These are phyloP conservation scores for Vicia villosa DNA, from an alignment of 306 rosid genomes.

Conservation along the genomic window DNA sequence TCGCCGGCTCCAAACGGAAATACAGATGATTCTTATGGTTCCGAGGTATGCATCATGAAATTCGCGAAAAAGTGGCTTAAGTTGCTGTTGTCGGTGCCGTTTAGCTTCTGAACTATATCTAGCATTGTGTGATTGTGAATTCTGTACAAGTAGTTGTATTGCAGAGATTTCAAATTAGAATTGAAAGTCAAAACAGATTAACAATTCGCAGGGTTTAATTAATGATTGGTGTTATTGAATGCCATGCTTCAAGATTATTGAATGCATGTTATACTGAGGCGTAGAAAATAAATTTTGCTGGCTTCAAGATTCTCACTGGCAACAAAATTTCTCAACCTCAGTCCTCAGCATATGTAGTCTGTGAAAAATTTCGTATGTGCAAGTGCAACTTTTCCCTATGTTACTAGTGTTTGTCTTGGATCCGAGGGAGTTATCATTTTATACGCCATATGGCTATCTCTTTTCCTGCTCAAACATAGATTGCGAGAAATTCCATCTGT, in stretches of 20 bases:
- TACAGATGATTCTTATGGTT: slow-evolving; percentile 39
- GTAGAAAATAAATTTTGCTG: background rate
- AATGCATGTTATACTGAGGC: background rate
- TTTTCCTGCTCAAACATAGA: background rate
- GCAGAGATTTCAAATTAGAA: background rate
- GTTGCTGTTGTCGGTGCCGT: background rate
- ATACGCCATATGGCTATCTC: background rate
- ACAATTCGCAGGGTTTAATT: too few species aligned
- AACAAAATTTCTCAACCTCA: background rate
- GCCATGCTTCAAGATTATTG: too few species aligned
- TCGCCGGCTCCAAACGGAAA: slow-evolving; percentile 63
- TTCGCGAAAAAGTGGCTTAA: background rate
- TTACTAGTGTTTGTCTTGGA: background rate
- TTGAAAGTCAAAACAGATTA: background rate
- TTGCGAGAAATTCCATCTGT: background rate
- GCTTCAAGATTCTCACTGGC: background rate
- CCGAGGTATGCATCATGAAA: slow-evolving; percentile 47
- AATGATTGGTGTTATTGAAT: background rate
- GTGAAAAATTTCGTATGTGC: background rate
- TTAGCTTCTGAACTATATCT: slow-evolving; percentile 6
- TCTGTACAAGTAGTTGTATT: background rate
- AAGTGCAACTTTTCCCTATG: slow-evolving; percentile 3
- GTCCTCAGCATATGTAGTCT: background rate
- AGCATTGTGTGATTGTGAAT: slow-evolving; percentile 17
- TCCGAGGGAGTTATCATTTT: background rate